These are phyloP conservation scores for Glonium stellatum DNA, from an alignment of 495 filamentous ascomycete genomes.

Conservation along the genomic window DNA sequence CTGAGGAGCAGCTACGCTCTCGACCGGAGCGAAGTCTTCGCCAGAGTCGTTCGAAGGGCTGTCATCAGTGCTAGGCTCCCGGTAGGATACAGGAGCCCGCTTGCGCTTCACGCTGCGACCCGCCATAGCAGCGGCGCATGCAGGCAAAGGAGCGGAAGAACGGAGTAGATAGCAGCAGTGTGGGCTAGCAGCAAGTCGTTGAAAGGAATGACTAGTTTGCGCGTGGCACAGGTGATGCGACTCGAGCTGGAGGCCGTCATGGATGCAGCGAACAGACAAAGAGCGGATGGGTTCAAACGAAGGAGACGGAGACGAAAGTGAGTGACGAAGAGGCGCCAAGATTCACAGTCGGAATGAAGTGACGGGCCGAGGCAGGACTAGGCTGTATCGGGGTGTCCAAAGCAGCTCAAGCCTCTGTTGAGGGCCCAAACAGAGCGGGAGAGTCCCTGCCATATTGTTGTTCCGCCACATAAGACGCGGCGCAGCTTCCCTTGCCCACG, in stretches of 20 bases:
- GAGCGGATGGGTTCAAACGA: no score
- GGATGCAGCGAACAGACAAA: no score
- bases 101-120: slow-evolving; percentile 20
- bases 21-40: not conserved
- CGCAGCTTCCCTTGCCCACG: not conserved
- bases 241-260: no score
- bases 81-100: slow-evolving; percentile 22
- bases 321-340: no score
- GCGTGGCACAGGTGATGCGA: not conserved
- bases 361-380: no score
- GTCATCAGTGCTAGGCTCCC: slow-evolving; percentile 20
- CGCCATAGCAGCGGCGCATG: slow-evolving; percentile 12
- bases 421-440: no score
- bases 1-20: not conserved
- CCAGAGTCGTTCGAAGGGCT: slow-evolving; percentile 11
- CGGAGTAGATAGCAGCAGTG: not conserved
- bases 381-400: no score
- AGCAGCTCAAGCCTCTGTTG: no score
- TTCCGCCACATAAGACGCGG: not conserved
- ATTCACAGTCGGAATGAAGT: no score
- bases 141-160: not conserved
- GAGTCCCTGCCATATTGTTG: not conserved
- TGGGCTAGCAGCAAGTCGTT: not conserved
- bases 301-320: no score
- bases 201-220: not conserved